Evolutionary conservation across 352 stramenopile genomes (phyloP).

Genomic region (Labyrinthula sp.): DNA sequence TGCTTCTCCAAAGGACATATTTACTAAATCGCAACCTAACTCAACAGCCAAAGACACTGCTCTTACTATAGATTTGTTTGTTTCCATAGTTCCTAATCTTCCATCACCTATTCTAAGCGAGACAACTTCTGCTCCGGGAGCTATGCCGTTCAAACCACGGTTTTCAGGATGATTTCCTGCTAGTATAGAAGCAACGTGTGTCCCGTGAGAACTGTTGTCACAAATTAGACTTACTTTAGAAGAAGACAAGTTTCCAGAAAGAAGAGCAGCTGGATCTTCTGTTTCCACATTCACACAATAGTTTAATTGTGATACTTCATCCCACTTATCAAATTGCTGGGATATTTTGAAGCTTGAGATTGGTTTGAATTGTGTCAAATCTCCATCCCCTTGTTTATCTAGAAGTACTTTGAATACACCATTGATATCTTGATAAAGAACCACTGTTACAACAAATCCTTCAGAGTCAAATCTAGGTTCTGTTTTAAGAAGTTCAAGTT

Average conservation of each 20-base stretch:
- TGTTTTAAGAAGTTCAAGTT: conserved; percentile 46
- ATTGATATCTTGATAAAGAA: conserved; percentile 61
- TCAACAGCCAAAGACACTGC: conserved; percentile 64
- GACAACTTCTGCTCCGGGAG: conserved; percentile 67
- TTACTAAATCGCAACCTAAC: conserved; percentile 70
- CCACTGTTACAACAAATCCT: conserved; percentile 67
- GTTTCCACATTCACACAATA: conserved; percentile 83
- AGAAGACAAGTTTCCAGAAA: conserved; percentile 43
- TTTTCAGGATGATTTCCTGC: conserved; percentile 61
- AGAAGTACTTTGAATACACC: conserved; percentile 52
- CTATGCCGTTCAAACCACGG: conserved; percentile 61
- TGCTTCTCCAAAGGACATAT: conserved; percentile 87
- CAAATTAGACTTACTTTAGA: conserved; percentile 53
- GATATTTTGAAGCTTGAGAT: conserved; percentile 10
- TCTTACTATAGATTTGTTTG: conserved; percentile 53
- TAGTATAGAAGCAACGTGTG: conserved; percentile 79
- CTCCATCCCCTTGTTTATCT: conserved; percentile 52
- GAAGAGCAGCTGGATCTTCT: conserved; percentile 57
- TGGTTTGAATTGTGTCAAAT: conserved; percentile 40
- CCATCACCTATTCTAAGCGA: conserved; percentile 81
- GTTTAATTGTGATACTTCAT: conserved; percentile 68
- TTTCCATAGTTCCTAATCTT: conserved; percentile 77
- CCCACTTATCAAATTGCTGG: conserved; percentile 55
- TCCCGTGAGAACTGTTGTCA: conserved; percentile 73
- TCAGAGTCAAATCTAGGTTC: conserved; percentile 46